phyloP scores from a whole-genome alignment of 768 basidiomycete genomes.

The Agaricus subrufescens region DNA sequence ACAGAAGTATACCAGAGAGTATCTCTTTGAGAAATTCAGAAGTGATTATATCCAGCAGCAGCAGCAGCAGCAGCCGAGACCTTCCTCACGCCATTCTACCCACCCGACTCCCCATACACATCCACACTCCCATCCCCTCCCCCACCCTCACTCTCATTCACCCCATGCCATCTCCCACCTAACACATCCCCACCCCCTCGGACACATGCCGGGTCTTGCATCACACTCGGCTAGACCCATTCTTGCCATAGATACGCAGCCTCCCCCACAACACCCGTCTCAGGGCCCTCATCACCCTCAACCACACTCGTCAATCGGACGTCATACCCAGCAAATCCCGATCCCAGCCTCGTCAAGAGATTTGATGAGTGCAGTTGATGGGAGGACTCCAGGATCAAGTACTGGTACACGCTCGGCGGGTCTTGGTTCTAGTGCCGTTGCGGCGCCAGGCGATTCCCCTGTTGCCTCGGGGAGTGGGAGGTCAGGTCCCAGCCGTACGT shows the following conservation, averaged over 20 bases:
- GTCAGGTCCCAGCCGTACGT: slow-evolving; percentile 6
- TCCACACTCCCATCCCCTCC: slow-evolving; percentile 28
- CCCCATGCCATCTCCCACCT: slow-evolving; percentile 52
- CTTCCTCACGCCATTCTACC: slow-evolving; percentile 37
- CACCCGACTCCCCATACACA: slow-evolving; percentile 38
- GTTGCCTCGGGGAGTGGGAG: slow-evolving; percentile 9
- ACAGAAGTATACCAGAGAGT: slow-evolving; percentile 80
- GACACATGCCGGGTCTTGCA: slow-evolving; percentile 10
- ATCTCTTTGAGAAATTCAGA: slow-evolving; percentile 76
- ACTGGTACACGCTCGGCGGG: slow-evolving; percentile 4
- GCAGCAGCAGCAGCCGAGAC: slow-evolving; percentile 38
- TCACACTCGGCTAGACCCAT: slow-evolving; percentile 25
- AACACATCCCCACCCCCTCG: slow-evolving; percentile 28
- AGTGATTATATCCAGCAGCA: slow-evolving; percentile 51
- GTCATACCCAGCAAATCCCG: not conserved
- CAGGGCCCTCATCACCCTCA: slow-evolving; percentile 6
- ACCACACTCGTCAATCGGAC: slow-evolving; percentile 1
- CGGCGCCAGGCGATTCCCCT: slow-evolving; percentile 7
- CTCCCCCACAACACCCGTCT: slow-evolving; percentile 18
- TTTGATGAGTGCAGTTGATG: not conserved
- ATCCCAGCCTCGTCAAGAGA: slow-evolving; percentile 6
- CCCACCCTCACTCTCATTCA: slow-evolving; percentile 31
- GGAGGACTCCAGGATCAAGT: slow-evolving; percentile 4
- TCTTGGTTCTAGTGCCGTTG: slow-evolving; percentile 6
- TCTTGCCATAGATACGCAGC: slow-evolving; percentile 28